Evolutionary conservation across 176 grass and related monocot genomes (phyloP).

Genomic region (Oryza officinalis): DNA sequence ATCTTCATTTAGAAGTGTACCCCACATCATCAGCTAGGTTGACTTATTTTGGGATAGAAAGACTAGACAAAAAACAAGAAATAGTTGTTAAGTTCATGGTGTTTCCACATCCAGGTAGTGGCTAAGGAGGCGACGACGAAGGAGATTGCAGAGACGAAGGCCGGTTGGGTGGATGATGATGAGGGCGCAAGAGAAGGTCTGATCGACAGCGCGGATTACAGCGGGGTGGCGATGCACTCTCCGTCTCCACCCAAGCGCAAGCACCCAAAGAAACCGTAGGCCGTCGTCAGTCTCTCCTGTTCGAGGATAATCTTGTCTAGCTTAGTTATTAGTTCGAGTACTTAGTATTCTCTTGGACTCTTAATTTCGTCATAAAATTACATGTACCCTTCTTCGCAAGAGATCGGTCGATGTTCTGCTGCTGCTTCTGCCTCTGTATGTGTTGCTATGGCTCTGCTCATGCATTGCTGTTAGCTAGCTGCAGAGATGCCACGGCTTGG

Average conservation of each 20-base stretch:
- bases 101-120: not conserved
- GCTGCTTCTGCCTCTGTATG: not conserved
- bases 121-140: not conserved
- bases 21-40: too few species aligned
- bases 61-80: not conserved
- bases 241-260: slow-evolving; percentile 40
- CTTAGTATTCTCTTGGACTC: not conserved
- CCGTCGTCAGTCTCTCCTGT: not conserved
- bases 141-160: not conserved
- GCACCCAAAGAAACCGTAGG: slow-evolving; percentile 42
- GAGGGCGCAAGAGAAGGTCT: slow-evolving; percentile 21
- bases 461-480: not conserved
- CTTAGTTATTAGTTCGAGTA: not conserved
- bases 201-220: slow-evolving; percentile 52
- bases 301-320: not conserved
- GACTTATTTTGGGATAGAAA: too few species aligned
- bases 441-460: not conserved
- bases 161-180: not conserved
- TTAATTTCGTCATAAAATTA: not conserved
- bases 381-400: not conserved
- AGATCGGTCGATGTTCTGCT: not conserved
- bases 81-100: not conserved
- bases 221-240: slow-evolving; percentile 43
- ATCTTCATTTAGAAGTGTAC: not conserved
- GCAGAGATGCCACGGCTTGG: not conserved